phyloP scores from a whole-genome alignment of 1,139 yeast genomes.

The Geotrichum cucujoidarum region DNA sequence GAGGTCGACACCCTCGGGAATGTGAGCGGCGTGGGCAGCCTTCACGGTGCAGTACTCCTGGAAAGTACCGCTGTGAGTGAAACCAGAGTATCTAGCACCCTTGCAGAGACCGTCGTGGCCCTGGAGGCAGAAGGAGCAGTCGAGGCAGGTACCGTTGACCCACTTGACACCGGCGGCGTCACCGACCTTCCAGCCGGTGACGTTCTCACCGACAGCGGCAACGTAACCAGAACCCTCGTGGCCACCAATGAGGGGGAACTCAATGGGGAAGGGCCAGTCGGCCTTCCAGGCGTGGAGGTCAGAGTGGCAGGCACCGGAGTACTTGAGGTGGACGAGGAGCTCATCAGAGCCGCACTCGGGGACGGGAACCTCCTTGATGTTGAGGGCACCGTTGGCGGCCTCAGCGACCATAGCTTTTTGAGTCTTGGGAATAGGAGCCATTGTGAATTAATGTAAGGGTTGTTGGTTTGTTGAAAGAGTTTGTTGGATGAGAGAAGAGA shows the following conservation, averaged over 20 bases:
- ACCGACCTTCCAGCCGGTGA: slow-evolving; percentile 25
- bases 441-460: neutral
- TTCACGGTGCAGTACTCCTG: slow-evolving; percentile 74
- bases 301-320: slow-evolving; percentile 40
- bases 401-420: slow-evolving; percentile 30
- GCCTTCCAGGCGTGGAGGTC: slow-evolving; percentile 31
- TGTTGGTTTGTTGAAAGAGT: neutral
- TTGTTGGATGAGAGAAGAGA: neutral
- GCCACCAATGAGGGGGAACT: slow-evolving; percentile 25
- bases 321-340: slow-evolving; percentile 30
- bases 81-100: slow-evolving; percentile 43
- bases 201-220: slow-evolving; percentile 26
- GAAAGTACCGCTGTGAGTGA: slow-evolving; percentile 70
- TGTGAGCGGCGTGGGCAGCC: slow-evolving; percentile 69
- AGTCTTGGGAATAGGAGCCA: slow-evolving; percentile 25
- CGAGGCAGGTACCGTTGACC: slow-evolving; percentile 26
- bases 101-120: slow-evolving; percentile 26
- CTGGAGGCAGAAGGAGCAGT: slow-evolving; percentile 24
- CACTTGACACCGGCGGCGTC: slow-evolving; percentile 28
- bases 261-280: slow-evolving; percentile 18
- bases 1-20: slow-evolving; percentile 61
- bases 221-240: slow-evolving; percentile 32
- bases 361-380: slow-evolving; percentile 29
- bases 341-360: slow-evolving; percentile 30
- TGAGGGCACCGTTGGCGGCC: slow-evolving; percentile 20